These are phyloP conservation scores for Entamoeba dispar DNA, from an alignment of 208 protist genomes.

Conservation along the genomic window DNA sequence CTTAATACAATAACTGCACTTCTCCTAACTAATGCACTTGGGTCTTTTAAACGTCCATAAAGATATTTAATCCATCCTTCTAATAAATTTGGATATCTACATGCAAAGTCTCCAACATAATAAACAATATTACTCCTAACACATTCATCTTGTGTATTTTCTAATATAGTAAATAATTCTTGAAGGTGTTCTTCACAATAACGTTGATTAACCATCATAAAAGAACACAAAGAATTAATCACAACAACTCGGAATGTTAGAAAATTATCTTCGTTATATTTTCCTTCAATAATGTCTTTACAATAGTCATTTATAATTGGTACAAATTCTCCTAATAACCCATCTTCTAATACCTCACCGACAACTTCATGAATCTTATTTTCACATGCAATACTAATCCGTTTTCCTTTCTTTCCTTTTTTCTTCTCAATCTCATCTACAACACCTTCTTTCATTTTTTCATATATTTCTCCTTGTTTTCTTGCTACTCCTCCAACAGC, in stretches of 20 bases:
- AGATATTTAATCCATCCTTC: constrained; percentile 44
- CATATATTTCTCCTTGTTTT: background rate
- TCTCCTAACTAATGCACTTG: constrained; percentile 30
- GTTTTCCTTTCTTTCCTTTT: background rate
- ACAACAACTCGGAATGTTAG: background rate
- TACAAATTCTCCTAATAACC: background rate
- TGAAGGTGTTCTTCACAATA: background rate
- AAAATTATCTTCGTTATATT: background rate
- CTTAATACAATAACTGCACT: constrained; percentile 51
- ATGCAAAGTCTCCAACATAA: constrained; percentile 43
- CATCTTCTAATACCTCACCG: background rate
- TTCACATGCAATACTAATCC: background rate
- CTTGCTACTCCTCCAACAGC: background rate
- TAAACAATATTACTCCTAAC: constrained; percentile 47
- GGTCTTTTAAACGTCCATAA: constrained; percentile 34
- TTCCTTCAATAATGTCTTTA: background rate
- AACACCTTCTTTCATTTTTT: background rate
- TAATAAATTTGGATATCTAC: constrained; percentile 49
- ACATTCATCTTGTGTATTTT: background rate
- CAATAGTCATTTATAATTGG: background rate
- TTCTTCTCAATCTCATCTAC: background rate
- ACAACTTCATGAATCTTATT: background rate
- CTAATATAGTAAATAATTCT: background rate
- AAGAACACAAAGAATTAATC: background rate
- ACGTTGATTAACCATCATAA: background rate